Percentiles rank a stretch among this genome's conserved stretches.
These are phyloP conservation scores for Rhodamnia argentea DNA, from an alignment of 345 rosid species.

Conservation along the genomic window DNA sequence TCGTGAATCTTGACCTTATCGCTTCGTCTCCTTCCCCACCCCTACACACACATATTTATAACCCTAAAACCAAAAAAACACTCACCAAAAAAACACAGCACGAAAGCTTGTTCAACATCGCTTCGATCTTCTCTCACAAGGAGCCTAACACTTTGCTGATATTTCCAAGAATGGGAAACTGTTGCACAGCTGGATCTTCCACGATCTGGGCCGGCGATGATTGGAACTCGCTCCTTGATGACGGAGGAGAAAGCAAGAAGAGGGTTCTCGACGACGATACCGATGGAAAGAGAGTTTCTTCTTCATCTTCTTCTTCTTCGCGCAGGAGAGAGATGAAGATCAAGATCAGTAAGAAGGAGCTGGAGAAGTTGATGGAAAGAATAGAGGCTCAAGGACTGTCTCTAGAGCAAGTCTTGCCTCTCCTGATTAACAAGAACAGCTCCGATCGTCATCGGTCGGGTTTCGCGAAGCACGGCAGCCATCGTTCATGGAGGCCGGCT, in stretches of 20 bases:
- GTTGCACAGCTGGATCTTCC: not conserved
- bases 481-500: not conserved
- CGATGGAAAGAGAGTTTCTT: not conserved
- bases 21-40: not conserved
- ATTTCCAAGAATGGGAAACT: constrained; percentile 34
- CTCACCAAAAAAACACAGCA: not conserved
- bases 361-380: not conserved
- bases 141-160: not conserved
- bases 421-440: not conserved
- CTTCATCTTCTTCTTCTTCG: constrained; percentile 5
- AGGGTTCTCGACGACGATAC: not conserved
- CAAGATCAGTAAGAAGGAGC: constrained; percentile 1
- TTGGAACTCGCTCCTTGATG: constrained; percentile 11
- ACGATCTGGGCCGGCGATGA: constrained; percentile 27
- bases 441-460: not conserved
- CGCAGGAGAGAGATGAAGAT: not conserved
- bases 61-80: not conserved
- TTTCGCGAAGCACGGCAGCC: not conserved
- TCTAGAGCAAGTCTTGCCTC: not conserved
- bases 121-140: not conserved
- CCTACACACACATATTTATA: not conserved
- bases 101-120: not conserved
- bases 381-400: not conserved
- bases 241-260: not conserved
- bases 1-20: not conserved